Evolutionary conservation across 108 stramenopile genomes (phyloP).

Genomic region (Cyclotella choctawhatcheeana): DNA sequence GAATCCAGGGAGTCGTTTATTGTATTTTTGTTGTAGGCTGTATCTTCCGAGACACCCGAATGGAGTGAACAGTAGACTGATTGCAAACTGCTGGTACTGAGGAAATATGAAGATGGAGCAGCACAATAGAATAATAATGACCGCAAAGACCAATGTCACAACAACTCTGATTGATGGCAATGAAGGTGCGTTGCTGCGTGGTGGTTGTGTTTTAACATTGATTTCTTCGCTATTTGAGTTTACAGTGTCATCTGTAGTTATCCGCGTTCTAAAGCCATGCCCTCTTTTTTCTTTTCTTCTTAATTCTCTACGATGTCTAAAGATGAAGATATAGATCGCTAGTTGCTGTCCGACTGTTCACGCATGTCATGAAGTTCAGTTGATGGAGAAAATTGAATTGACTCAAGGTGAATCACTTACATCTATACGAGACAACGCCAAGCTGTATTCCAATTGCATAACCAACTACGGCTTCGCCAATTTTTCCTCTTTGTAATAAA

Average conservation of each 20-base stretch:
- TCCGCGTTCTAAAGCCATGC: slow-evolving; percentile 72
- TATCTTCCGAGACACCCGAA: slow-evolving; percentile 79
- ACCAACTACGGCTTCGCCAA: slow-evolving; percentile 76
- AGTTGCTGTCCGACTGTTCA: slow-evolving; percentile 67
- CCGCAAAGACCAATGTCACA: slow-evolving; percentile 71
- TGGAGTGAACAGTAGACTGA: slow-evolving; percentile 81
- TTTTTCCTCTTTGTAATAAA: slow-evolving; percentile 58
- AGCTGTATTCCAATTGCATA: slow-evolving; percentile 76
- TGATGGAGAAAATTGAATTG: not conserved
- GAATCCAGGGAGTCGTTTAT: slow-evolving; percentile 72
- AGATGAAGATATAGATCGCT: slow-evolving; percentile 84
- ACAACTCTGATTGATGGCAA: slow-evolving; percentile 72
- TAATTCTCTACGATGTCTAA: slow-evolving; percentile 73
- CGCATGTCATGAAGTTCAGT: not conserved
- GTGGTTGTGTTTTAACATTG: not conserved
- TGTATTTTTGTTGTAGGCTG: slow-evolving; percentile 65
- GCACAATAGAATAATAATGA: slow-evolving; percentile 51
- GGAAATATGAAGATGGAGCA: slow-evolving; percentile 72
- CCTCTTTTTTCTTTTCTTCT: slow-evolving; percentile 66
- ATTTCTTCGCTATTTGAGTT: slow-evolving; percentile 11
- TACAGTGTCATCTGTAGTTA: slow-evolving; percentile 46
- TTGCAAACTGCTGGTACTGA: slow-evolving; percentile 59
- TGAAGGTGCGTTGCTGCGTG: slow-evolving; percentile 14
- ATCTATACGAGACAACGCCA: slow-evolving; percentile 76
- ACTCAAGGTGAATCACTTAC: slow-evolving; percentile 1